These are phyloP conservation scores for Ceratocystis cubensis DNA, from an alignment of 2,329 filamentous ascomycete genomes.

Conservation along the genomic window DNA sequence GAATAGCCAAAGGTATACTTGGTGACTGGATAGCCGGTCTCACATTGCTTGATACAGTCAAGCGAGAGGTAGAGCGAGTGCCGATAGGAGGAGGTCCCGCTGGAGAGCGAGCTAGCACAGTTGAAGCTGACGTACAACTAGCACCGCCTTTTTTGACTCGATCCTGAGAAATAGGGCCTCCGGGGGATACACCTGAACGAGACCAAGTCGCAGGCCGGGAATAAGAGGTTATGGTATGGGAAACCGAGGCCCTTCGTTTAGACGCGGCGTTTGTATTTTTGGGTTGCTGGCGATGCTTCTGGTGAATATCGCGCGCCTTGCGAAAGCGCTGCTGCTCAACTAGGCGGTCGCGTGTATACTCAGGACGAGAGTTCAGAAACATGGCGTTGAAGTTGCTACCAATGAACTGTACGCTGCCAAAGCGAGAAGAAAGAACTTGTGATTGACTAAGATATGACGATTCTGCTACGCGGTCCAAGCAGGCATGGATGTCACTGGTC, in stretches of 20 bases:
- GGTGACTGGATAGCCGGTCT: background rate
- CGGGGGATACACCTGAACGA: background rate
- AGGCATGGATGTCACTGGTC: slow-evolving; percentile 13
- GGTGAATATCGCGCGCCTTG: slow-evolving; percentile 6
- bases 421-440: background rate
- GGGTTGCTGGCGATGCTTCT: background rate
- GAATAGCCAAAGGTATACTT: background rate
- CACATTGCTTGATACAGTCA: background rate
- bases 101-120: background rate
- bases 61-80: background rate
- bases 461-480: slow-evolving; percentile 10
- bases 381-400: slow-evolving; percentile 16
- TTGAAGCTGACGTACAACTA: background rate
- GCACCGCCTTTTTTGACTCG: slow-evolving; percentile 13
- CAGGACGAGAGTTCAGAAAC: slow-evolving; percentile 6
- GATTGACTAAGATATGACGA: slow-evolving; percentile 12
- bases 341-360: slow-evolving; percentile 10
- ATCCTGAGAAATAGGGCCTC: background rate
- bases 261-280: background rate
- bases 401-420: slow-evolving; percentile 6
- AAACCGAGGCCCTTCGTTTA: background rate
- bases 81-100: background rate
- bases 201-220: background rate
- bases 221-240: background rate
- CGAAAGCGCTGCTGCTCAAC: slow-evolving; percentile 13